Percentiles rank a stretch among this genome's conserved stretches.
Conservation (phyloP, 176 grass and related monocot species). For the Triticum monococcum region DNA sequence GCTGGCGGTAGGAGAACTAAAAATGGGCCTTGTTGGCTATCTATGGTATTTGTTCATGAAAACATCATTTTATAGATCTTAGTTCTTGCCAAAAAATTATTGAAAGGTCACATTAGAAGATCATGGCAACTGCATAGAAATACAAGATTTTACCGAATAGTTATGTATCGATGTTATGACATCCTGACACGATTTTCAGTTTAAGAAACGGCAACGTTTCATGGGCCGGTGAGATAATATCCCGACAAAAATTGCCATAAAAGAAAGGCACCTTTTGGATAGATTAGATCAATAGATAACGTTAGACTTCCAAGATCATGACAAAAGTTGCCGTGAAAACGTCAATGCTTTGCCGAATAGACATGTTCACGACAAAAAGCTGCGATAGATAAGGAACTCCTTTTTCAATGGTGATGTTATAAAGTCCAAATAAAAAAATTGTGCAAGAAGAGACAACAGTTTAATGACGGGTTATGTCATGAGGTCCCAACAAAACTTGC, state of each 20-base stretch:
- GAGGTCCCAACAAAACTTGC: conserved; percentile 6
- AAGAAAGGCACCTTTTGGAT: background rate
- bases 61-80: background rate
- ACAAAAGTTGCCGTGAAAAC: conserved; percentile 11
- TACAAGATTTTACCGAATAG: background rate
- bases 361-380: background rate
- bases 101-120: background rate
- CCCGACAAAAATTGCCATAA: background rate
- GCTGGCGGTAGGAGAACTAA: background rate
- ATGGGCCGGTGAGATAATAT: background rate
- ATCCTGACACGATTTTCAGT: background rate
- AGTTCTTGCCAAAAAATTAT: background rate
- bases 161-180: background rate
- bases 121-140: background rate
- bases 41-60: background rate
- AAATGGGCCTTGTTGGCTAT: background rate
- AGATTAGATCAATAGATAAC: background rate
- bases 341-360: background rate
- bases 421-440: background rate
- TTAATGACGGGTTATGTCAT: background rate
- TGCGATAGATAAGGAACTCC: background rate
- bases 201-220: background rate
- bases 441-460: background rate
- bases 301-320: conserved; percentile 1
- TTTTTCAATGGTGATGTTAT: conserved; percentile 8